phyloP scores from a whole-genome alignment of 2,329 filamentous ascomycete genomes.

The Exophiala aquamarina region DNA sequence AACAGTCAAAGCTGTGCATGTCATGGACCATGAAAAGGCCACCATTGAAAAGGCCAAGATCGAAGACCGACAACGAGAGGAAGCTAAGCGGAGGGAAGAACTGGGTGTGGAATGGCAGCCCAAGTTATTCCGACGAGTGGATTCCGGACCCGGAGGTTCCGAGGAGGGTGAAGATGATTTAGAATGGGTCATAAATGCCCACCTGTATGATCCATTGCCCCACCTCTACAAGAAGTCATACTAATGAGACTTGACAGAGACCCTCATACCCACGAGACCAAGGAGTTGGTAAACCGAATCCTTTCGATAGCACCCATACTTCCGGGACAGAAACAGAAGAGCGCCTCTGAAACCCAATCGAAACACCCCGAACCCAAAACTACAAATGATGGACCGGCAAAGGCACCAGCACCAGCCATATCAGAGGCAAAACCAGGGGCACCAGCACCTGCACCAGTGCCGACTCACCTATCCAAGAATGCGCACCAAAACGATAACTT shows the following conservation, averaged over 20 bases:
- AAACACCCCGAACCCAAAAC: slow-evolving; percentile 13
- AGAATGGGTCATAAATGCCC: slow-evolving; percentile 91
- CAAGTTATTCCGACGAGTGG: slow-evolving; percentile 75
- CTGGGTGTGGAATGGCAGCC: slow-evolving; percentile 86
- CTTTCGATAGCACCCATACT: slow-evolving; percentile 82
- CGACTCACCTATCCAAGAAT: neutral
- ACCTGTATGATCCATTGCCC: slow-evolving; percentile 61
- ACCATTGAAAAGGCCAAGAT: slow-evolving; percentile 97
- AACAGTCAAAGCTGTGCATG: slow-evolving; percentile 78
- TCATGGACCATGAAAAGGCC: slow-evolving; percentile 81
- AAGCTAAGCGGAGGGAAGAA: slow-evolving; percentile 75
- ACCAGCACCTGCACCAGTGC: slow-evolving; percentile 41
- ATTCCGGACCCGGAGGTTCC: slow-evolving; percentile 65
- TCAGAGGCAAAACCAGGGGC: slow-evolving; percentile 34
- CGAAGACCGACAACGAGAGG: slow-evolving; percentile 86
- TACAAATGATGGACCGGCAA: neutral
- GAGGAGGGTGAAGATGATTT: slow-evolving; percentile 85
- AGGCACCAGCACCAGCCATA: slow-evolving; percentile 33
- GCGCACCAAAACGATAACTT: slow-evolving; percentile 22
- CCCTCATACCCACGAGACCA: slow-evolving; percentile 13
- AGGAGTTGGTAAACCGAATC: slow-evolving; percentile 64
- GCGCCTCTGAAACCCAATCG: slow-evolving; percentile 10
- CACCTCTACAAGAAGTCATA: neutral
- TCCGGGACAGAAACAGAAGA: slow-evolving; percentile 61
- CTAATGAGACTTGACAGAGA: slow-evolving; percentile 19